These are phyloP conservation scores for Linum lewisii DNA, from an alignment of 345 rosid species.

Conservation along the genomic window DNA sequence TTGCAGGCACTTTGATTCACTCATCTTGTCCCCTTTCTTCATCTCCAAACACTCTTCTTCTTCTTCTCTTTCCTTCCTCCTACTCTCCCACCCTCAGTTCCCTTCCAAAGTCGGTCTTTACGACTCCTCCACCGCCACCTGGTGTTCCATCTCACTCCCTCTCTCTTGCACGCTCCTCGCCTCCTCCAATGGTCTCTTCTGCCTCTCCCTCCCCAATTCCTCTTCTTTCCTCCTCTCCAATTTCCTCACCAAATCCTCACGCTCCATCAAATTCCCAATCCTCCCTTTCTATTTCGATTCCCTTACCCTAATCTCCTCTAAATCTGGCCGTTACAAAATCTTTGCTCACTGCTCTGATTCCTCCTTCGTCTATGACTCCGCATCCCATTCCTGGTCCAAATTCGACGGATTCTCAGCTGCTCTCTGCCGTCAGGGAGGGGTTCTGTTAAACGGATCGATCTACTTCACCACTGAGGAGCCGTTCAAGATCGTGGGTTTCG, in stretches of 20 bases:
- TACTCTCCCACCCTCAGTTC: not conserved
- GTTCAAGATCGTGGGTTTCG: constrained; percentile 37
- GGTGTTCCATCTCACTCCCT: not conserved
- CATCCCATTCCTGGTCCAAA: constrained; percentile 35
- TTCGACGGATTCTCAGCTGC: constrained; percentile 24
- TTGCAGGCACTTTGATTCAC: not conserved
- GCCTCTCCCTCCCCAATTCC: not conserved
- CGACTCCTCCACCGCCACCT: not conserved
- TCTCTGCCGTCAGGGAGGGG: constrained; percentile 51
- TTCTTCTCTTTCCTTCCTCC: constrained; percentile 9
- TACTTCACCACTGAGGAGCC: constrained; percentile 62
- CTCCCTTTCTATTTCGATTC: constrained; percentile 57
- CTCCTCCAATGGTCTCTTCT: not conserved
- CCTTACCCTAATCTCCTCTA: constrained; percentile 45
- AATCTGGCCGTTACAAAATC: constrained; percentile 40
- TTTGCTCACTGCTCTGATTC: constrained; percentile 39
- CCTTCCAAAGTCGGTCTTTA: not conserved
- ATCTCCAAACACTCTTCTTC: constrained; percentile 39
- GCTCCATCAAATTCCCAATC: constrained; percentile 47
- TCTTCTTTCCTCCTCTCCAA: not conserved
- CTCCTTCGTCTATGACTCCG: constrained; percentile 54
- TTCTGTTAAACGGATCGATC: constrained; percentile 38
- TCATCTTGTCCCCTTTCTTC: constrained; percentile 31
- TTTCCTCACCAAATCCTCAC: constrained; percentile 9
- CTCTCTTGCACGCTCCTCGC: not conserved